These are phyloP conservation scores for Cephalotrichum gorgonifer DNA, from an alignment of 2,329 filamentous ascomycete genomes.

Conservation along the genomic window DNA sequence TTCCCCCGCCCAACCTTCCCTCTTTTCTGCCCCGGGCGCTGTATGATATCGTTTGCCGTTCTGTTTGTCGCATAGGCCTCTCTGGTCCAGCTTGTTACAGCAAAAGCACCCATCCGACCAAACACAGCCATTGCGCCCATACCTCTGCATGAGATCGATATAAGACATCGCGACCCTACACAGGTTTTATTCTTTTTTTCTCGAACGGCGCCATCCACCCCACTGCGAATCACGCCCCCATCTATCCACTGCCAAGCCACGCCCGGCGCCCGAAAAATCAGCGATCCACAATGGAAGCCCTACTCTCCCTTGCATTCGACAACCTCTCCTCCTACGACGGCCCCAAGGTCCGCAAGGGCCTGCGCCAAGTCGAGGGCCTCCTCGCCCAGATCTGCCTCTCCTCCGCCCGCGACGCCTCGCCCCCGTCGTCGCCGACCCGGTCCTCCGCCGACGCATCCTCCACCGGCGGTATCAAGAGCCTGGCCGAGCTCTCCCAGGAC, in stretches of 20 bases:
- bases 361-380: constrained; percentile 88
- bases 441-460: not conserved
- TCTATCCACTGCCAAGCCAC: not conserved
- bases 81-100: no score
- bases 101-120: no score
- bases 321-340: constrained; percentile 90
- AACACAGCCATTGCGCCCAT: no score
- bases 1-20: no score
- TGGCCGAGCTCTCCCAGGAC: constrained; percentile 65
- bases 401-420: constrained; percentile 19
- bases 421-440: constrained; percentile 18
- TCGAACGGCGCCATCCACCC: no score
- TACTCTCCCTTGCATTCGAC: constrained; percentile 89
- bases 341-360: constrained; percentile 81
- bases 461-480: constrained; percentile 36
- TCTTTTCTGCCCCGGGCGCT: no score
- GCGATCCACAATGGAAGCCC: constrained; percentile 64
- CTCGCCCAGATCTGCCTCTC: constrained; percentile 90
- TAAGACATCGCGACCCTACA: no score
- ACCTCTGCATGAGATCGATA: no score
- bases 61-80: no score
- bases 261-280: not conserved
- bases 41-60: no score
- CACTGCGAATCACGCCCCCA: no score
- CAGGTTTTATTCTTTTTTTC: no score